Evolutionary conservation across 768 basidiomycete genomes (phyloP), one percentile per base, ranked within the genome.

Genomic region (Podaxis rugospora): DNA sequence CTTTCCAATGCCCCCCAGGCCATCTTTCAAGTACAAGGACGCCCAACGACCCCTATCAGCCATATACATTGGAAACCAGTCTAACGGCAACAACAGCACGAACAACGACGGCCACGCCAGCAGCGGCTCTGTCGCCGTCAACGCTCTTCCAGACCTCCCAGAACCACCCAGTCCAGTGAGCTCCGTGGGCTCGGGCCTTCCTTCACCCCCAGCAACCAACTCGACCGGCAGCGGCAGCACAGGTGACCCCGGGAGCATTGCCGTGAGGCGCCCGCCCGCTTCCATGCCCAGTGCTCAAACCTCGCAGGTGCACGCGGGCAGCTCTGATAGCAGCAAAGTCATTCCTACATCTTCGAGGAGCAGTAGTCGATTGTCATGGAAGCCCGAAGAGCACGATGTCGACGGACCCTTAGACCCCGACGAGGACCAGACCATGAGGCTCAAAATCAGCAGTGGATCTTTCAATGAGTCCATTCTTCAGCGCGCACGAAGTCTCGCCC

Each of bases 161-260:
- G 86, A 86, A 63, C 87, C 86, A 2, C 85, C 87, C n/a, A 88
- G 85, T 63, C 86, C 87, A 10, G 77, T 75, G 23, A 74, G 79
- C 36, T 76, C 75, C 64, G 67, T 68, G 13, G 71, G 78, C 60
- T 90, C 89, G 4, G 90, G 91, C 5, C 71, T 93, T 4, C 91
- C 92, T 1, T 92, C 90, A 23, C 92, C 92, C 0, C 92, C 92
- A 46, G 90, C 89, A 27, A 90, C 92, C 18, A 92, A 92, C 69
- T 92, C 90, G 10, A 92, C 90, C 1, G 90, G 88, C 36, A 91
- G 89, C 70, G 88, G 89, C 39, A 90, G 89, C 66, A 86, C 83
- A 3, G 87, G 86, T 46, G 86, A 86, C 72, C 80, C 80, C 50
- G 76, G 72, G 55, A 81, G 78, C 62, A 74, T 76, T 56, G 74